phyloP scores from a whole-genome alignment of 805 yeast species.

The Candida pseudofarinosa region DNA sequence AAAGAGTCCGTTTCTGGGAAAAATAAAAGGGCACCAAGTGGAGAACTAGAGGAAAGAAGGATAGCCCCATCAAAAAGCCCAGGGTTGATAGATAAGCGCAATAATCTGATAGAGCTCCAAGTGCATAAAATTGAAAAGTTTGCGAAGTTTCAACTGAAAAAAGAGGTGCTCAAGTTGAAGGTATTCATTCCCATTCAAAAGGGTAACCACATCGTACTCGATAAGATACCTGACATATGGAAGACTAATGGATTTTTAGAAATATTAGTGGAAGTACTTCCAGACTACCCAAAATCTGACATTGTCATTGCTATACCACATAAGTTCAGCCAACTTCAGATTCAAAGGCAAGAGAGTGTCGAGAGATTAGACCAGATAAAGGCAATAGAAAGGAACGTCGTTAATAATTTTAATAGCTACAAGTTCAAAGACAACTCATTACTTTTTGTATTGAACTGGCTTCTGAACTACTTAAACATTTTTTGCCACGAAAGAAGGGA shows the following conservation, averaged over 20 bases:
- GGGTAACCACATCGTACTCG: not conserved
- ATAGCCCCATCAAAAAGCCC: not conserved
- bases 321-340: conserved; percentile 27
- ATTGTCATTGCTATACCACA: conserved; percentile 22
- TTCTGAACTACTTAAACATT: conserved; percentile 23
- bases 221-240: conserved; percentile 28
- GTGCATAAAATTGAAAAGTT: conserved; percentile 1
- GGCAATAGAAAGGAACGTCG: conserved; percentile 24
- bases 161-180: not conserved
- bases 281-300: conserved; percentile 25
- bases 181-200: conserved; percentile 12
- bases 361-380: conserved; percentile 17
- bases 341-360: conserved; percentile 18
- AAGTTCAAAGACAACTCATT: conserved; percentile 16
- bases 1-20: not conserved
- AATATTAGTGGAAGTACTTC: conserved; percentile 30
- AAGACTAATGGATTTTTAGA: conserved; percentile 20
- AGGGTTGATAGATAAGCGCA: not conserved
- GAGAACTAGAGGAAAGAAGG: not conserved
- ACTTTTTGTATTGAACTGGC: conserved; percentile 27
- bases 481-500: conserved; percentile 12
- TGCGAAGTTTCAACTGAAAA: not conserved
- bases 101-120: not conserved
- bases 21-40: not conserved
- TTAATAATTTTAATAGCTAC: conserved; percentile 15